phyloP scores from a whole-genome alignment of 2,329 filamentous ascomycete genomes.

The Colletotrichum tanaceti region DNA sequence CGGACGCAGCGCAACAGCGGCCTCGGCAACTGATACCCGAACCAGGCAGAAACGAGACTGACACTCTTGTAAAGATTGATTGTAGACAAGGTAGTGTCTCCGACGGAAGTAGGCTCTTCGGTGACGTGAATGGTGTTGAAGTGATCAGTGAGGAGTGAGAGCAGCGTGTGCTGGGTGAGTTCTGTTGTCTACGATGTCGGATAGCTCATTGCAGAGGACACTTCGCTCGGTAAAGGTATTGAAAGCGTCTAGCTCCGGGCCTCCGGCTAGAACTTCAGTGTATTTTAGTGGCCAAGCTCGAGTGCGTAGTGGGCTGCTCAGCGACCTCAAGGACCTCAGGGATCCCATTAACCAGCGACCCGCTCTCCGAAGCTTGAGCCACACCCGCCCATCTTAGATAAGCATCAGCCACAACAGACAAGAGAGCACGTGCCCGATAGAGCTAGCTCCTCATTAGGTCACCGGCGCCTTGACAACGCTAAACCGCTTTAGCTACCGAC shows the following conservation, averaged over 20 bases:
- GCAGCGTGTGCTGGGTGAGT: conserved; percentile 7
- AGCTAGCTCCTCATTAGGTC: conserved; percentile 22
- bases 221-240: conserved; percentile 28
- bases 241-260: conserved; percentile 12
- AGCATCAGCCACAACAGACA: conserved; percentile 7
- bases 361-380: background rate
- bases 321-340: background rate
- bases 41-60: background rate
- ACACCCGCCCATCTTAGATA: background rate
- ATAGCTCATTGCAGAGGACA: conserved; percentile 30
- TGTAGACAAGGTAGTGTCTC: background rate
- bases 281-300: conserved; percentile 10
- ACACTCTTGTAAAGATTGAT: background rate
- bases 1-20: background rate
- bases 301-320: background rate
- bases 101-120: conserved; percentile 12
- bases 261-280: conserved; percentile 1
- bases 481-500: conserved; percentile 39
- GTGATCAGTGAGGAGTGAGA: conserved; percentile 5
- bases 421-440: background rate
- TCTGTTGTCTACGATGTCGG: conserved; percentile 18
- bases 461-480: conserved; percentile 35
- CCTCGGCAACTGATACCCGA: background rate
- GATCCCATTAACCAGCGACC: background rate
- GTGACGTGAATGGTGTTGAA: conserved; percentile 21